Evolutionary conservation across 768 basidiomycete genomes (phyloP), one percentile per base, ranked within the genome.

Genomic region (Hygrocybe punicea): DNA sequence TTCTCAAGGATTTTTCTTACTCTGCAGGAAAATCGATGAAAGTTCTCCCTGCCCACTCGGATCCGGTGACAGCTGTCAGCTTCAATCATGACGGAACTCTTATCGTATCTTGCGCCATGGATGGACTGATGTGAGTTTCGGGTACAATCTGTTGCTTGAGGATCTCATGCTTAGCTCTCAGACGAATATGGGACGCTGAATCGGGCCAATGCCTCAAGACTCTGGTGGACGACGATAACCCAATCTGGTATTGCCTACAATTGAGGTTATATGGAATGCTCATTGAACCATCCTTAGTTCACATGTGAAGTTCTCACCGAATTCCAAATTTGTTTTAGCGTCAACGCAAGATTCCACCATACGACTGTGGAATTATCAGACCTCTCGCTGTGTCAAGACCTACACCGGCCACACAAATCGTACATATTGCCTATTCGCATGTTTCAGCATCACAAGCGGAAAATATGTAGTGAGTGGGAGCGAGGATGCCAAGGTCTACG

Each of bases 131-230:
- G 97, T 98, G 61, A 72, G 87, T 73, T 7, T 42, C 34, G 39
- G 58, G 40, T 52, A 37, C 2, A 8, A 8, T 8, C 29, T 8
- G 29, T 29, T 29, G 29, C 4, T 29, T 8, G 29, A 29, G 29
- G 29, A 33, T 37, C 35, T 16, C 42, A 14, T 23, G 13, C n/a
- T 8, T 34, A 24, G 53, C 34, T 53, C 50, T 24, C 66, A 99
- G 96, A 67, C 95, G 97, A 56, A 84, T 98, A 58, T 99, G 97
- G 97, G 96, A 99, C 67, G 87, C 92, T 0, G 86, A 94, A 55
- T 96, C 95, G 3, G 97, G 96, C 2, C 97, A 99, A 72, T 99
- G 97, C 72, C 78, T 99, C 50, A 98, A 97, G 72, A 98, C 97
- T 2, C 73, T 99, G 46, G 95, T 94, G 9, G 94, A 98, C 63